Percentiles rank a stretch among this genome's conserved stretches.
phyloP scores from a whole-genome alignment of 441 rosid species.

The Gossypium schwendimanii region DNA sequence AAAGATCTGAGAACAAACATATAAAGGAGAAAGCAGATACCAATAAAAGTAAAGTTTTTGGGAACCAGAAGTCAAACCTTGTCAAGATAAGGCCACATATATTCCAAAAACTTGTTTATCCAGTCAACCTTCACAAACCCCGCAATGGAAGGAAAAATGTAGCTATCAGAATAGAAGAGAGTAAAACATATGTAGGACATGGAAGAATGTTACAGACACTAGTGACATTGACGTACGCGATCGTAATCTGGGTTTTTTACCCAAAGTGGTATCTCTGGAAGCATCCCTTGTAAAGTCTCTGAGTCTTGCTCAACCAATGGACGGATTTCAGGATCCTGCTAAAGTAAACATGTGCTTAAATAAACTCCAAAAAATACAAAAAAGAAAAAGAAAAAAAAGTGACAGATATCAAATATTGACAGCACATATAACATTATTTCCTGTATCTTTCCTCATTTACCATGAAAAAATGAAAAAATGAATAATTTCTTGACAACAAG shows the following conservation, averaged over 20 bases:
- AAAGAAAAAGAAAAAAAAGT: background rate
- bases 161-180: conserved; percentile 14
- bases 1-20: conserved; percentile 6
- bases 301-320: conserved; percentile 69
- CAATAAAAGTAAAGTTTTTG: background rate
- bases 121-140: conserved; percentile 66
- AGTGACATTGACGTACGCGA: conserved; percentile 52
- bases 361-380: background rate
- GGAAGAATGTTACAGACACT: background rate
- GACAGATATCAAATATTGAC: background rate
- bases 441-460: background rate
- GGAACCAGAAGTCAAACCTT: conserved; percentile 45
- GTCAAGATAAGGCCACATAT: conserved; percentile 96
- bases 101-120: conserved; percentile 59
- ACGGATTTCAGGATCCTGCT: conserved; percentile 64
- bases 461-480: background rate
- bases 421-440: background rate
- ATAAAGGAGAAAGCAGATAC: conserved; percentile 14
- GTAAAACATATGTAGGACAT: background rate
- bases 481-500: background rate
- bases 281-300: conserved; percentile 65
- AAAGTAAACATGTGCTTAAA: conserved; percentile 10
- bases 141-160: conserved; percentile 1
- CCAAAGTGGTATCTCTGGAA: conserved; percentile 93
- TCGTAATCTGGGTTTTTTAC: conserved; percentile 89